A percentile compares a stretch with the other conserved stretches of the same genome.
Conservation (phyloP, 805 yeast species). For the Candida qinlingensis region DNA sequence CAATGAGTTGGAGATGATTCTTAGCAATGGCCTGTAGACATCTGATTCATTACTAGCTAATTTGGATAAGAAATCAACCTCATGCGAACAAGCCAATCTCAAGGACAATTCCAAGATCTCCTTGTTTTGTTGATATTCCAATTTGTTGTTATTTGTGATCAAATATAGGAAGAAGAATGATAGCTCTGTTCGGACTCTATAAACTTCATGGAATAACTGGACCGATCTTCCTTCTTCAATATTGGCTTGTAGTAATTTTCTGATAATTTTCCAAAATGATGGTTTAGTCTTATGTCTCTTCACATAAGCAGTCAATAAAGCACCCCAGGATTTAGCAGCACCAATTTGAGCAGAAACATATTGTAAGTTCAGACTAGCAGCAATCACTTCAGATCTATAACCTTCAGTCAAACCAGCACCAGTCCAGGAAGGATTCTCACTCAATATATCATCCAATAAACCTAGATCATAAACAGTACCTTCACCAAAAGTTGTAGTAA, state of each 20-base stretch:
- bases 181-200: slow-evolving; percentile 60
- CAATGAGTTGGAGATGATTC: slow-evolving; percentile 49
- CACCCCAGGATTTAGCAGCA: slow-evolving; percentile 74
- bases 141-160: slow-evolving; percentile 8
- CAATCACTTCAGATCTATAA: slow-evolving; percentile 44
- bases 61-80: slow-evolving; percentile 41
- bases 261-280: slow-evolving; percentile 36
- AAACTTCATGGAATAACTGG: slow-evolving; percentile 43
- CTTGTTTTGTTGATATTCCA: slow-evolving; percentile 16
- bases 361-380: slow-evolving; percentile 60
- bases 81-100: slow-evolving; percentile 42
- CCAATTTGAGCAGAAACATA: slow-evolving; percentile 59
- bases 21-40: slow-evolving; percentile 53
- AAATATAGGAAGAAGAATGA: slow-evolving; percentile 40
- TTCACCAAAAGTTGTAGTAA: slow-evolving; percentile 45
- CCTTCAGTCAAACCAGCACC: slow-evolving; percentile 25
- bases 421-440: slow-evolving; percentile 39
- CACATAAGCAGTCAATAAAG: slow-evolving; percentile 63
- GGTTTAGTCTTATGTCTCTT: slow-evolving; percentile 32
- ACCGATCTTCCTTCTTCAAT: slow-evolving; percentile 46
- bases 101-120: slow-evolving; percentile 29
- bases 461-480: slow-evolving; percentile 52
- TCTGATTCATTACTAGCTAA: slow-evolving; percentile 35
- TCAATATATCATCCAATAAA: slow-evolving; percentile 57
- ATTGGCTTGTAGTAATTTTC: slow-evolving; percentile 46